phyloP scores from a whole-genome alignment of 176 grass and related monocot species.

The Aegilops tauschii region DNA sequence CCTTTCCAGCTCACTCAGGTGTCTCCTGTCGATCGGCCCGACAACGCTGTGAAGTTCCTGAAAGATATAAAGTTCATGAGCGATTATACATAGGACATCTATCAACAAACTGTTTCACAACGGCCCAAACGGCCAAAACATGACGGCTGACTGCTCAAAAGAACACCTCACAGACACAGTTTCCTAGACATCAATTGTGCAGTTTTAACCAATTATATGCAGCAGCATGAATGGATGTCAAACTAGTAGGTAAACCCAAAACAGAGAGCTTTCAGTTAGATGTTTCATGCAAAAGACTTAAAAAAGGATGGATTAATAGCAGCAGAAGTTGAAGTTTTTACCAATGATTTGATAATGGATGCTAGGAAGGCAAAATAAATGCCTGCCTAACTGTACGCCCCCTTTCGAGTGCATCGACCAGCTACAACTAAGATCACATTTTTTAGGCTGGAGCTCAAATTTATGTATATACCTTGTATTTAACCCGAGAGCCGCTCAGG shows the following conservation, averaged over 20 bases:
- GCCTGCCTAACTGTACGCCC: neutral
- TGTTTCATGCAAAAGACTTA: neutral
- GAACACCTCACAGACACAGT: neutral
- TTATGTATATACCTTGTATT: slow-evolving; percentile 65
- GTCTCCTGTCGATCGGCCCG: slow-evolving; percentile 41
- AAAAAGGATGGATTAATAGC: neutral
- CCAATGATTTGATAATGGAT: neutral
- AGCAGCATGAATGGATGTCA: neutral
- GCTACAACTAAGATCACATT: neutral
- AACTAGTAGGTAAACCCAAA: neutral
- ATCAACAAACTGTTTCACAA: neutral
- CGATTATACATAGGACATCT: slow-evolving; percentile 14
- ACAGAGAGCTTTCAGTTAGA: neutral
- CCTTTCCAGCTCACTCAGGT: slow-evolving; percentile 47
- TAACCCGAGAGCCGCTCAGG: slow-evolving; percentile 49
- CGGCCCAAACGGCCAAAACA: neutral
- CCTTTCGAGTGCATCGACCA: neutral
- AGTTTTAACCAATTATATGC: neutral
- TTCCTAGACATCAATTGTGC: neutral
- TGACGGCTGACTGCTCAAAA: no score
- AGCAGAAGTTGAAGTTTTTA: neutral
- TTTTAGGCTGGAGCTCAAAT: slow-evolving; percentile 18
- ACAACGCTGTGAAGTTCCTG: slow-evolving; percentile 69
- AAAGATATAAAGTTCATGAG: slow-evolving; percentile 4
- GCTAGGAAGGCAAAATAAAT: neutral